Percentiles rank a stretch among this genome's conserved stretches.
These are phyloP conservation scores for Xylaria sp. DNA, from an alignment of 495 filamentous ascomycete genomes.

Conservation along the genomic window DNA sequence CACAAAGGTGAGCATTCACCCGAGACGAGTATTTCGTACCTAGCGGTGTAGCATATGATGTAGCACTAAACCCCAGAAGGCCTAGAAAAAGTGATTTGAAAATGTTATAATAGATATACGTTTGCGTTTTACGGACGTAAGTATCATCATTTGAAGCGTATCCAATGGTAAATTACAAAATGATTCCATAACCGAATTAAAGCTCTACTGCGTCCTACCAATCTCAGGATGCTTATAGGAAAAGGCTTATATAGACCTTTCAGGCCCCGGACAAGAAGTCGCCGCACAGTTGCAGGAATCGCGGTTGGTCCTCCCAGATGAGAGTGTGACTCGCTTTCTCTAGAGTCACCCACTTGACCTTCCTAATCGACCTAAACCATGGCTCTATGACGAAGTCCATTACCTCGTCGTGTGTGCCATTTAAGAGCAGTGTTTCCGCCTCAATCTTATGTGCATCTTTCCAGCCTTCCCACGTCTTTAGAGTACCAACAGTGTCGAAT, in stretches of 20 bases:
- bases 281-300: constrained; percentile 40
- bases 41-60: too few relatives aligned
- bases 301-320: constrained; percentile 53
- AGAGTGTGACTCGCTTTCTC: constrained; percentile 54
- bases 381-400: constrained; percentile 49
- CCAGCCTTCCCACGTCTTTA: constrained; percentile 51
- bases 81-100: too few relatives aligned
- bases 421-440: constrained; percentile 54
- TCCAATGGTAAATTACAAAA: constrained; percentile 1
- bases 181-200: background rate
- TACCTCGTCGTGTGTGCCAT: constrained; percentile 58
- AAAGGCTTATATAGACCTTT: background rate
- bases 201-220: background rate
- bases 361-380: constrained; percentile 51
- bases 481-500: constrained; percentile 49
- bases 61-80: too few relatives aligned
- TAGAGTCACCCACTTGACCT: constrained; percentile 56
- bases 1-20: too few relatives aligned
- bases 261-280: constrained; percentile 27
- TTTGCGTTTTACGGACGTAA: too few relatives aligned
- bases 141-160: too few relatives aligned
- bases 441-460: constrained; percentile 48
- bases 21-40: too few relatives aligned
- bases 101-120: too few relatives aligned
- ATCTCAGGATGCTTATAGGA: background rate